Evolutionary conservation across 1,139 yeast species (phyloP).

Genomic region (Casaregolazyma lundiana): DNA sequence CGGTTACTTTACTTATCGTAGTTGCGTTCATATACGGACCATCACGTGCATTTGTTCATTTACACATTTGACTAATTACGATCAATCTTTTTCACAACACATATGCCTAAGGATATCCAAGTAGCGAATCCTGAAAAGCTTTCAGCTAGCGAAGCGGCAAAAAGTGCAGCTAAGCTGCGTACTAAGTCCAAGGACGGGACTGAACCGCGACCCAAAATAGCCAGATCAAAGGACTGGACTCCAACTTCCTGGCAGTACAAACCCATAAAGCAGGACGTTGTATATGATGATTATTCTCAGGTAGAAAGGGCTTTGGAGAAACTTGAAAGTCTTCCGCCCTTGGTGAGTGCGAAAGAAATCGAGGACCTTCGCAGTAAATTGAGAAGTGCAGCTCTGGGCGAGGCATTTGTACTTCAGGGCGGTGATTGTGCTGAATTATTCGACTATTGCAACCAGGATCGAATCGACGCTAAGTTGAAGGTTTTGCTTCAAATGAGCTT

Average conservation of each 20-base stretch:
- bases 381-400: constrained; percentile 40
- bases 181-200: constrained; percentile 30
- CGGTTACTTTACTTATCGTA: too few species aligned
- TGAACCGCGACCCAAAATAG: constrained; percentile 7
- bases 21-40: too few species aligned
- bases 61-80: background rate
- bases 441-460: constrained; percentile 40
- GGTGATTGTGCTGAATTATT: constrained; percentile 46
- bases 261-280: constrained; percentile 42
- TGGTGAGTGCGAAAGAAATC: constrained; percentile 39
- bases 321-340: constrained; percentile 40
- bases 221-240: constrained; percentile 30
- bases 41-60: background rate
- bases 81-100: background rate
- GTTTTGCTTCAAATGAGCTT: constrained; percentile 42
- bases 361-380: constrained; percentile 33
- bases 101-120: constrained; percentile 16
- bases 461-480: constrained; percentile 40
- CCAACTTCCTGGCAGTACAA: constrained; percentile 41
- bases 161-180: constrained; percentile 36
- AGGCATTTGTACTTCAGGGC: constrained; percentile 42
- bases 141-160: constrained; percentile 35
- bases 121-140: constrained; percentile 35
- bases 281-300: constrained; percentile 36
- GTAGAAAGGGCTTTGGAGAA: constrained; percentile 39